Base-by-base conservation (phyloP, 2,329 filamentous ascomycete species). In the Hortaea sp. region DNA sequence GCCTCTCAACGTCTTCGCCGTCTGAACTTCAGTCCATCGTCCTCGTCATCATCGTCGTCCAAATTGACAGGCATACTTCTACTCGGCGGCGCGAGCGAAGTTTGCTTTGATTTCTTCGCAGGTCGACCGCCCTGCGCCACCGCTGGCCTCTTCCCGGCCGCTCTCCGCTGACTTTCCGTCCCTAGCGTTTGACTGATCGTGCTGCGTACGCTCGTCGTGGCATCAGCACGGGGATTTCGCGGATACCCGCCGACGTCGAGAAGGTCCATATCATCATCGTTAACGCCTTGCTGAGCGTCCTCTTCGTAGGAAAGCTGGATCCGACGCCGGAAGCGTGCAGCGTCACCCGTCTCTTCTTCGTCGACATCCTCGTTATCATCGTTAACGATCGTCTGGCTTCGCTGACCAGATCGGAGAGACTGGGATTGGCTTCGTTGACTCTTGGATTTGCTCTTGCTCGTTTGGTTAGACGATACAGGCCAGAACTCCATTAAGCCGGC, bases 401-500 rank as follows among this genome's bases (percentile, higher is more conserved):
- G 29, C 28, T 39, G 42, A 39, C 43, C 47, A 39, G 44, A 46
- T 41, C 41, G 43, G 39, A 27, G n/a, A 13, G 48, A 47, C 39
- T 52, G 51, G 5, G 44, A 46, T 45, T 57, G 53, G 29, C 52
- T 51, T 44, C 55, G 49, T 46, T 50, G 47, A 35, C 43, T 49
- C 43, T 56, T 53, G n/a, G 46, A 50, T n/a, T 50, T 50, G 13
- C 46, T 49, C n/a, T 41, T 42, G 39, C 39, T 59, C 11, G 59
- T 53, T 1, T 58, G 12, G 10, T 42, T 30, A 13, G 42, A 38
- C 5, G 35, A 49, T 13, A 76, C 20, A 1, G 85, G 71, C 81
- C 85, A 90, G 66, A 88, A 87, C 40, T 83, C 77, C 43, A 88
- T 84, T 20, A 20, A 20, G 1, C 84, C 83, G 28, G 88, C 76